Percentiles rank a stretch among this genome's conserved stretches.
phyloP scores from a whole-genome alignment of 305 asterid genomes.

The Fraxinus velutina region DNA sequence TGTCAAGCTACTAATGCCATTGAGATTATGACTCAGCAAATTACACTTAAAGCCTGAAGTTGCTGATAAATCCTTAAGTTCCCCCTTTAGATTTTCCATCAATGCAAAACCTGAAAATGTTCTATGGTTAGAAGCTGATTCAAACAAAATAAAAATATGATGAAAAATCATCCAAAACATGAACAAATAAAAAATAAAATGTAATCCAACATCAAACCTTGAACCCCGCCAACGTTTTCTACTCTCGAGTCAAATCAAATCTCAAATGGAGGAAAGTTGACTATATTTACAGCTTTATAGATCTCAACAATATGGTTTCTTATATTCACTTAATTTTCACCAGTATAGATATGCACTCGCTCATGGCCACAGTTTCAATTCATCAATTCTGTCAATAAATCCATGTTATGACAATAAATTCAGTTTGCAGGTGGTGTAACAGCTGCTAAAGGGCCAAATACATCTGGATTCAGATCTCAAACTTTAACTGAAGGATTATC shows the following conservation, averaged over 20 bases:
- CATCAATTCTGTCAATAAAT: not conserved
- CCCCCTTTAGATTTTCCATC: slow-evolving; percentile 50
- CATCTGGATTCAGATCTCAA: not conserved
- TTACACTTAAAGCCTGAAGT: slow-evolving; percentile 31
- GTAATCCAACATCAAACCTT: not conserved
- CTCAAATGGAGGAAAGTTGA: not conserved
- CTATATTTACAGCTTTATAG: not conserved
- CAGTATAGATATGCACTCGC: not conserved
- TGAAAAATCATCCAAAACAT: not conserved
- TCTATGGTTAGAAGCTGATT: not conserved
- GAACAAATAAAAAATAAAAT: not conserved
- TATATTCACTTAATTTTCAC: not conserved
- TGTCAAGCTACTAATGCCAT: slow-evolving; percentile 33
- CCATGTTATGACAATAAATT: not conserved
- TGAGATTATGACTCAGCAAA: slow-evolving; percentile 34
- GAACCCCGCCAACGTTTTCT: not conserved
- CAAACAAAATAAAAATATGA: not conserved
- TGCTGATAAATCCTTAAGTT: slow-evolving; percentile 35
- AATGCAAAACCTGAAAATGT: slow-evolving; percentile 40
- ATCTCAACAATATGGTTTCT: not conserved
- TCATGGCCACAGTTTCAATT: not conserved
- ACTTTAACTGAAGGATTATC: not conserved
- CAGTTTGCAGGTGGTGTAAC: not conserved
- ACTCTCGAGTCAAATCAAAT: not conserved
- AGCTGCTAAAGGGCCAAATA: not conserved